Base-by-base conservation (phyloP, 2,329 filamentous ascomycete species). In the Scorias spongiosa region DNA sequence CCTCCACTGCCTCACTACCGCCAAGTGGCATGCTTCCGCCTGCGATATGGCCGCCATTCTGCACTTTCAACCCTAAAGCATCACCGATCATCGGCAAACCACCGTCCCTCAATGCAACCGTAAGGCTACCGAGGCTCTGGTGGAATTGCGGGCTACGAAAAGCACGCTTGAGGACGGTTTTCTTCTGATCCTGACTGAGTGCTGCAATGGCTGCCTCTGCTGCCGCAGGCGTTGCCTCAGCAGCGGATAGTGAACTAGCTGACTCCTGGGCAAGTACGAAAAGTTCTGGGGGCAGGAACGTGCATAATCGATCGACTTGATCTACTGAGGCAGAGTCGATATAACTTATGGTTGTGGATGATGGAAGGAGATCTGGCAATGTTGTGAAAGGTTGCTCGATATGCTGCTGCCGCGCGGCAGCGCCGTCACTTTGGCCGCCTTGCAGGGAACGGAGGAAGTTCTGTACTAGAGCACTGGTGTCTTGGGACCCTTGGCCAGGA, bases 1-100 rank as follows among this genome's bases (percentile, higher is more conserved):
- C 84, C 66, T 93, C 81, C 1, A 98, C 80, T 10, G 89, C 89
- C 54, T 91, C 81, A 5, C 83, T 84, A 42, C 88, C 88, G 38
- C 88, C 89, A 39, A 95, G 64, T 2, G 89, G 88, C 68, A 95
- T 80, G 42, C 76, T 81, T 5, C 84, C 81, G 44, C 83, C 79
- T 48, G 73, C 74, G 56, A 93, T 73, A 50, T 84, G 82, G 2
- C 89, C 89, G n/a, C 82, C 82, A 58, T 94, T 86, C 57, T 81
- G 75, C 15, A 98, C 77, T 52, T 78, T 77, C 46, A 96, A 75
- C 6, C 79, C 76, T 34, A 98, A 68, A 3, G 88, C 89, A 55
- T 93, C 87, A 6, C 86, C 82, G 50, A 98, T 82, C 54, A 80
- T 93, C 4, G 89, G 88, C 45, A 98, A 65, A 0, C 89, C 91